Evolutionary conservation across 495 filamentous ascomycete species (phyloP), one percentile per base, ranked within the genome.

Genomic region (Xylaria telfairii): DNA sequence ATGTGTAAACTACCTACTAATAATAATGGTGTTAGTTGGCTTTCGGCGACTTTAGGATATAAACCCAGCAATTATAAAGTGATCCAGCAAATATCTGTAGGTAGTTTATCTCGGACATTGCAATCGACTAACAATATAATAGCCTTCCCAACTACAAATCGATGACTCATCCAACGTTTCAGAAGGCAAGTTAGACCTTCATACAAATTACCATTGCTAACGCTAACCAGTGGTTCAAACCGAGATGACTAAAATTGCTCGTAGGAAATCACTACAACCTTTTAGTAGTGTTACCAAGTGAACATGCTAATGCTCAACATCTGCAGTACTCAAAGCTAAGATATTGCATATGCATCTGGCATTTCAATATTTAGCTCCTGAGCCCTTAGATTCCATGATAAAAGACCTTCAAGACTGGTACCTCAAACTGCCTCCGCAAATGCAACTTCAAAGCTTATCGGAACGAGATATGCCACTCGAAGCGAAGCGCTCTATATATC

Each of bases 401-500:
- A n/a, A 37, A 7, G 39, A 44, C 12, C 60, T 63, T 42, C 9
- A 63, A 44, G 39, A 42, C n/a, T 63, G 39, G 60, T 63, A 63
- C 10, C n/a, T 28, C 2, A 1, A 30, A 24, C 60, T 63, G 37
- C 37, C 37, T 42, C 59, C 34, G 7, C 37, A 42, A 21, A 41
- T 62, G 59, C 34, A 42, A 26, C 59, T 62, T 62, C 59, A 62
- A 42, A 13, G 37, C 24, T 21, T 26, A 24, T 28, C 37, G 21
- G 21, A 24, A 26, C 57, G 26, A n/a, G 32, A 61, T 8, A 1
- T 61, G 21, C n/a, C 57, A 41, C 19, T 81, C 4, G 78, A 61
- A 41, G 57, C 5, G 4, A 41, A 73, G 4, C 72, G 78, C 34
- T 79, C 79, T 0, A 73, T 80, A 12, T 80, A 67, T 37, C 74